phyloP scores from a whole-genome alignment of 2,329 filamentous ascomycete genomes.

The Cryphonectria parasitica region DNA sequence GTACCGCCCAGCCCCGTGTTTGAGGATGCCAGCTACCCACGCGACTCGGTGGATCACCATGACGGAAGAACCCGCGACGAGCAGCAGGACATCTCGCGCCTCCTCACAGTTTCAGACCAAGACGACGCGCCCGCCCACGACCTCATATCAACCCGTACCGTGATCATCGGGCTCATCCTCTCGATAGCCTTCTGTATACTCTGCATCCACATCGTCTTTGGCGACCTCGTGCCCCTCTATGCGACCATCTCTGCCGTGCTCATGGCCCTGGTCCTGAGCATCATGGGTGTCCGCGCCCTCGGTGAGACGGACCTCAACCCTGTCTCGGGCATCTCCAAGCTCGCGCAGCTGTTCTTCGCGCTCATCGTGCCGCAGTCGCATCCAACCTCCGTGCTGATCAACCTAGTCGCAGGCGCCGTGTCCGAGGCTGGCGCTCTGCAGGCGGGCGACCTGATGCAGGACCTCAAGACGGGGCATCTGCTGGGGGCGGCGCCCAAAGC shows the following conservation, averaged over 20 bases:
- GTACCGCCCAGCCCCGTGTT: conserved; percentile 30
- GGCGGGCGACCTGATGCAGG: conserved; percentile 95
- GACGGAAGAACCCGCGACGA: conserved; percentile 34
- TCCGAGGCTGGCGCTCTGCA: conserved; percentile 69
- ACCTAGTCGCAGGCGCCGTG: conserved; percentile 90
- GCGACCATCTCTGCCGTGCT: conserved; percentile 79
- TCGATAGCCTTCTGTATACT: conserved; percentile 80
- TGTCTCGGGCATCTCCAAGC: conserved; percentile 93
- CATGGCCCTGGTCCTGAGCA: conserved; percentile 77
- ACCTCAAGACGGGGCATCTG: conserved; percentile 93
- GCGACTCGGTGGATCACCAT: conserved; percentile 12
- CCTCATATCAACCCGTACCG: conserved; percentile 72
- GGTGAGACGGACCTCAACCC: conserved; percentile 93
- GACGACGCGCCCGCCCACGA: conserved; percentile 85
- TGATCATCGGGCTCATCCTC: conserved; percentile 73
- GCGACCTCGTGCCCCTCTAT: conserved; percentile 76
- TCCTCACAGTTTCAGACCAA: conserved; percentile 49
- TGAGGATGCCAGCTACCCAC: conserved; percentile 23
- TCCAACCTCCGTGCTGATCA: conserved; percentile 89
- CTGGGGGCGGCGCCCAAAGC: conserved; percentile 90
- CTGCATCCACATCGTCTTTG: conserved; percentile 84
- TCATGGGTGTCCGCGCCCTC: conserved; percentile 72
- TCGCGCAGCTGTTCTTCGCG: conserved; percentile 94
- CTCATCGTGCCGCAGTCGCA: conserved; percentile 80
- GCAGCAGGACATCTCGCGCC: conserved; percentile 24